Evolutionary conservation across 805 yeast species (phyloP), one percentile per base, ranked within the genome.

Genomic region (Ogataea methylovora): DNA sequence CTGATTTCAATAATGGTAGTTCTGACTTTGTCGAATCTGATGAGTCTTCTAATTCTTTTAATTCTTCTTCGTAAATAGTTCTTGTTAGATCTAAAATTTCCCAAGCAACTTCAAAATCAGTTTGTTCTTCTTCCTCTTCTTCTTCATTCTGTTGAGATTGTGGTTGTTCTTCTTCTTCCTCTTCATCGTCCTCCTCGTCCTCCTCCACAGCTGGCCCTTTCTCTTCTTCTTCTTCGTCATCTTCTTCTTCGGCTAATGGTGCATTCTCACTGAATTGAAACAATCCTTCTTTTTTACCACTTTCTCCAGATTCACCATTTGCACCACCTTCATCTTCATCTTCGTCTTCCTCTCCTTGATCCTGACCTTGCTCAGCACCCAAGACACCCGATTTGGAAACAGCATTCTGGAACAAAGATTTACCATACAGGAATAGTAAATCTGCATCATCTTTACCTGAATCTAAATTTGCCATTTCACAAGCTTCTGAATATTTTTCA

Each of bases 71-170:
- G 45, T 74, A 81, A 29, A 83, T 53, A 2, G 80, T 67, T 41
- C 96, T 70, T 2, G 95, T 72, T 26, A 84, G 63, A 51, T 88
- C 95, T 14, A 87, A 61, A 8, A 84, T 71, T 34, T 84, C 92
- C 92, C 95, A 84, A 0, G 96, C 94, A 13, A 79, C 73, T 52
- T 83, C 94, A 49, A 90, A 84, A 47, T 82, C 94, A 13, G 76
- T 68, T 42, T 78, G 83, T 27, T 73, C 73, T 22, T 63, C 69
- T 16, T 56, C 72, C 17, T 34, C 38, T 4, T 30, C 42, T 4
- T 39, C 49, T 7, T 40, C 58, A 11, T 43, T 53, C 1, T 48
- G 52, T 3, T 42, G 56, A 9, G 43, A 46, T 8, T 44, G 49
- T 4, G 52, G 58, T 6, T 49, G 54, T 20, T 45, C 52, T 11